Conservation (phyloP, 2,329 filamentous ascomycete species). For the Podosphaera aphanis region DNA sequence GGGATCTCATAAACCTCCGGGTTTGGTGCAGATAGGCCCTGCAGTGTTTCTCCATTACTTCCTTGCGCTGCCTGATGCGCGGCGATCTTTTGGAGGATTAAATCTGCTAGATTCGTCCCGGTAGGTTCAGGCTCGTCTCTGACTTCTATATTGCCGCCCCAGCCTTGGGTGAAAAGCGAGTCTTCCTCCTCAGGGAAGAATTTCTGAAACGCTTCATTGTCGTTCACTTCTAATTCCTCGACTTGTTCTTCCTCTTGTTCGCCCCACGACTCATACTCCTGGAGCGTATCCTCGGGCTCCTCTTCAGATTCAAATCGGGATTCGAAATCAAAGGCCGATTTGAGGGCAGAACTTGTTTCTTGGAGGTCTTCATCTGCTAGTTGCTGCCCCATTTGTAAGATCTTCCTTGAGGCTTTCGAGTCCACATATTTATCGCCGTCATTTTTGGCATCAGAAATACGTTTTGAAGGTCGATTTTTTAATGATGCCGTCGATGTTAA, state of each 20-base stretch:
- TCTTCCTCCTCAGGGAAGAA: conserved; percentile 53
- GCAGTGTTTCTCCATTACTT: conserved; percentile 13
- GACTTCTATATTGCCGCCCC: conserved; percentile 15
- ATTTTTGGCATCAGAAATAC: conserved; percentile 34
- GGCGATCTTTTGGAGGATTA: conserved; percentile 87
- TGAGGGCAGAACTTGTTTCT: conserved; percentile 22
- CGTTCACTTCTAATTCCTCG: conserved; percentile 43
- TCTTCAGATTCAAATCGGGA: conserved; percentile 37
- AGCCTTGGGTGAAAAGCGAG: conserved; percentile 13
- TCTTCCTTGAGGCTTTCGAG: conserved; percentile 68
- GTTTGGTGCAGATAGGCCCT: conserved; percentile 18
- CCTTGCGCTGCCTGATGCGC: conserved; percentile 55
- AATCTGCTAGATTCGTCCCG: conserved; percentile 63
- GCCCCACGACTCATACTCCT: conserved; percentile 29
- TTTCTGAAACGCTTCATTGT: conserved; percentile 74
- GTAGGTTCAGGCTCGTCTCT: conserved; percentile 22
- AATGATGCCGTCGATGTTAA: conserved; percentile 46
- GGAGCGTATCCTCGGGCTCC: conserved; percentile 20
- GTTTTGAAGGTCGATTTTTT: conserved; percentile 51
- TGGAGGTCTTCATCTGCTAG: conserved; percentile 59
- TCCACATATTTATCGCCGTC: conserved; percentile 56
- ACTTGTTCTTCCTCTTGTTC: conserved; percentile 44
- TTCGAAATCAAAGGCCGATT: conserved; percentile 57
- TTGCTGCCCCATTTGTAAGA: conserved; percentile 72
- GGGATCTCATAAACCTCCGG: conserved; percentile 74